Percentiles rank a stretch among this genome's conserved stretches.
Conservation (phyloP, 2,329 filamentous ascomycete species). For the Colletotrichum sublineola region DNA sequence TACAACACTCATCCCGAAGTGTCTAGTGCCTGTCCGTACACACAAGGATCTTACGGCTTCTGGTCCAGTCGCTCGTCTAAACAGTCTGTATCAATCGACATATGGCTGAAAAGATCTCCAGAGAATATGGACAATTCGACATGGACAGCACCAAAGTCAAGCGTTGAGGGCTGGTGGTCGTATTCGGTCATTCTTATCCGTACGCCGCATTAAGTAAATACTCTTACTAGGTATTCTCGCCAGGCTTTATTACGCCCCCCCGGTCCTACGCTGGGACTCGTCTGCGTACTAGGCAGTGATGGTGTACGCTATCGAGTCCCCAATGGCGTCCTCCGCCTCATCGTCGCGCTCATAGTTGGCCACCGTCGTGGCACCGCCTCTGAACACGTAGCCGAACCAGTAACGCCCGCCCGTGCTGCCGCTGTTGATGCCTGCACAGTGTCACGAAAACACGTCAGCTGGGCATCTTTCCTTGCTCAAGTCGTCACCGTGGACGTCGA, state of each 20-base stretch:
- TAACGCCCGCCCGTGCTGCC: slow-evolving; percentile 1
- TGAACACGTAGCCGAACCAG: slow-evolving; percentile 3
- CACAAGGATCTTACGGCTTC: no score
- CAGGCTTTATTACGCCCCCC: neutral
- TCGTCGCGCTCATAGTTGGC: neutral
- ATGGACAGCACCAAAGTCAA: neutral
- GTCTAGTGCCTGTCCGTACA: no score
- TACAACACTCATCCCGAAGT: no score
- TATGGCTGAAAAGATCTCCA: no score
- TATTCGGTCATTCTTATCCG: neutral
- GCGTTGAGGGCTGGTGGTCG: neutral
- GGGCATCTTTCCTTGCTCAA: neutral
- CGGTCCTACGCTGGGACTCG: neutral
- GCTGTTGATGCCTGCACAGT: slow-evolving; percentile 6
- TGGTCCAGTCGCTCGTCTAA: no score
- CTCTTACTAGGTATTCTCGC: neutral
- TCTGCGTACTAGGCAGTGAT: neutral
- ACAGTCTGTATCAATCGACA: no score
- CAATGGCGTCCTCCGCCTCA: neutral
- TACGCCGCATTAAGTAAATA: neutral
- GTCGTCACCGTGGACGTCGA: no score
- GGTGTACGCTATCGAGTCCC: neutral
- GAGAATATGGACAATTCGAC: no score
- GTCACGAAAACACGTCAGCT: neutral
- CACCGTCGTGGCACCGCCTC: neutral